phyloP scores from a whole-genome alignment of 805 yeast species.

The Candida nemodendra region DNA sequence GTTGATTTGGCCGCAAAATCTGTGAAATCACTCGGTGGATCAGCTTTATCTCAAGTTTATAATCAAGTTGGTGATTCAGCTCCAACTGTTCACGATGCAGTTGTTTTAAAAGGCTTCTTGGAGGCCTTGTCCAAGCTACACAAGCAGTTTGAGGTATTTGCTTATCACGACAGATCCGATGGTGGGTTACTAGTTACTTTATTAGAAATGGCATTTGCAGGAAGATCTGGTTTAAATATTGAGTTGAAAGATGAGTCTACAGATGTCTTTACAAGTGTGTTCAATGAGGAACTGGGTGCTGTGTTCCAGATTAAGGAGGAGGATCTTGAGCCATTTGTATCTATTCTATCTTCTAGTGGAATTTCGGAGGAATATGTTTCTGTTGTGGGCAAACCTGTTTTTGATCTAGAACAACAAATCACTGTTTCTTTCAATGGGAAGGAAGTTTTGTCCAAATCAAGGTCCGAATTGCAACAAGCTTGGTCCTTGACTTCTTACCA shows the following conservation, averaged over 20 bases:
- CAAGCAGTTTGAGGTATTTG: constrained; percentile 59
- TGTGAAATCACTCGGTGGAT: constrained; percentile 75
- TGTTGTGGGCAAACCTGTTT: constrained; percentile 68
- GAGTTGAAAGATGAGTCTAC: constrained; percentile 35
- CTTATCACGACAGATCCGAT: constrained; percentile 95
- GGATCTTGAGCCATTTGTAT: constrained; percentile 53
- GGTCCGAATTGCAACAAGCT: constrained; percentile 71
- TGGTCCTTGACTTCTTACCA: constrained; percentile 91
- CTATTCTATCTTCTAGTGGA: constrained; percentile 56
- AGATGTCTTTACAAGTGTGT: constrained; percentile 56
- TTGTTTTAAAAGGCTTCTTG: constrained; percentile 66
- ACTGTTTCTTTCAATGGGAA: constrained; percentile 46
- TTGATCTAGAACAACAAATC: constrained; percentile 46
- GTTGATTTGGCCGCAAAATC: constrained; percentile 71
- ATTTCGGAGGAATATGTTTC: constrained; percentile 53
- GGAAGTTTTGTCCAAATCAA: constrained; percentile 48
- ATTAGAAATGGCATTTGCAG: constrained; percentile 96
- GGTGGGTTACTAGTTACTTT: constrained; percentile 90
- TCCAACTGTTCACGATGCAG: constrained; percentile 77
- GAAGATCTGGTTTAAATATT: constrained; percentile 78
- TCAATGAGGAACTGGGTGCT: constrained; percentile 94
- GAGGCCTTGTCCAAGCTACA: constrained; percentile 72
- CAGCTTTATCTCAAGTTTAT: constrained; percentile 93
- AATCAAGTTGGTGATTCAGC: constrained; percentile 78
- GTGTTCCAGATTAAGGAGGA: constrained; percentile 78